Conservation (phyloP, 1,139 yeast genomes). For the Sugiyamaella japonica region DNA sequence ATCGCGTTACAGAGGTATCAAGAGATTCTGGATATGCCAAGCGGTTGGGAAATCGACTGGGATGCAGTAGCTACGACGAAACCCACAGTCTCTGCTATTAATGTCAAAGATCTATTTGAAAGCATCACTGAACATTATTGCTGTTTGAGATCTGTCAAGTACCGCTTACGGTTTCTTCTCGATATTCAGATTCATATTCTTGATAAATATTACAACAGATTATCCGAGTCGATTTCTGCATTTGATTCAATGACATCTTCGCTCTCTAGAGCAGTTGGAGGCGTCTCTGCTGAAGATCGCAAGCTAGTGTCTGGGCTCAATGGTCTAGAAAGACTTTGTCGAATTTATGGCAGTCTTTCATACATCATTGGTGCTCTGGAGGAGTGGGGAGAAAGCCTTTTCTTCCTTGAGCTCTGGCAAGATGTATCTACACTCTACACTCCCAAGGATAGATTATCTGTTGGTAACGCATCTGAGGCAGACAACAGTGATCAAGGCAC, state of each 20-base stretch:
- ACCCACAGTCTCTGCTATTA: slow-evolving; percentile 69
- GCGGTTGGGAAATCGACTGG: slow-evolving; percentile 62
- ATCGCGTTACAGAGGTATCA: slow-evolving; percentile 48
- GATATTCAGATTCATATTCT: slow-evolving; percentile 67
- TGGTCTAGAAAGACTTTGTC: slow-evolving; percentile 56
- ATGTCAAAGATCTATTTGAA: slow-evolving; percentile 61
- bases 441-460: slow-evolving; percentile 13
- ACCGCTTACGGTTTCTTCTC: slow-evolving; percentile 66
- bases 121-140: slow-evolving; percentile 65
- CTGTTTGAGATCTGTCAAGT: slow-evolving; percentile 57
- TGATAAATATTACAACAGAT: slow-evolving; percentile 56
- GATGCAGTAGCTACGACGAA: slow-evolving; percentile 54
- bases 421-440: slow-evolving; percentile 33
- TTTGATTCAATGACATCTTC: slow-evolving; percentile 50
- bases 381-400: slow-evolving; percentile 64
- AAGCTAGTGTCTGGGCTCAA: slow-evolving; percentile 47
- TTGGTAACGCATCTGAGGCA: slow-evolving; percentile 28
- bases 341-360: slow-evolving; percentile 61
- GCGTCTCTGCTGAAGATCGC: slow-evolving; percentile 42
- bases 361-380: slow-evolving; percentile 54
- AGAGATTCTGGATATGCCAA: slow-evolving; percentile 54
- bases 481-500: slow-evolving; percentile 44
- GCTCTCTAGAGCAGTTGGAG: slow-evolving; percentile 42
- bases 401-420: slow-evolving; percentile 64
- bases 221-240: slow-evolving; percentile 50